Evolutionary conservation across 352 stramenopile species (phyloP).

Genomic region (Pythium periplocum): DNA sequence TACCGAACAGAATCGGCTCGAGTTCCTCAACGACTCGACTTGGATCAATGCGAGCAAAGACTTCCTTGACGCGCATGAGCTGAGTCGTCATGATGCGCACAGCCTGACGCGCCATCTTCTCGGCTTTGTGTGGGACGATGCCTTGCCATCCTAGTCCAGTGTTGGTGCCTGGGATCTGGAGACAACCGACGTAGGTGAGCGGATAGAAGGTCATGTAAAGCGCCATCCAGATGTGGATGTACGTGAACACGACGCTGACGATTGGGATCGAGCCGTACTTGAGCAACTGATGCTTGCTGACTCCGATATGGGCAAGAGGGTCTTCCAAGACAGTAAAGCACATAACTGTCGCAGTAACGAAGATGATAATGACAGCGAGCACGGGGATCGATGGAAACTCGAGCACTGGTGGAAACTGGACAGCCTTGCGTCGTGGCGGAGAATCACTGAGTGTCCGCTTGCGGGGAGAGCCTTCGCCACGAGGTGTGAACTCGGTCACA

Average conservation of each 20-base stretch:
- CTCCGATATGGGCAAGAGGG: conserved; percentile 44
- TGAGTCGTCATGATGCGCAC: conserved; percentile 93
- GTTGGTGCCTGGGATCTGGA: conserved; percentile 84
- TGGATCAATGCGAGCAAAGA: conserved; percentile 90
- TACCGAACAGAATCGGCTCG: conserved; percentile 88
- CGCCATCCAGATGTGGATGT: conserved; percentile 94
- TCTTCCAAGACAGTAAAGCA: conserved; percentile 73
- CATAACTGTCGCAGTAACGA: conserved; percentile 44
- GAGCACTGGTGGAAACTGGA: conserved; percentile 77
- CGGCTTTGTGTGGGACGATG: conserved; percentile 95
- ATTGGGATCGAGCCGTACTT: conserved; percentile 82
- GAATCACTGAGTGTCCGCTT: conserved; percentile 15
- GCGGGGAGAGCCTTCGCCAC: conserved; percentile 10
- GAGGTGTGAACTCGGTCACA: conserved; percentile 67
- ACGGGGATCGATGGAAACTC: conserved; percentile 66
- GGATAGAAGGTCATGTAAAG: conserved; percentile 98
- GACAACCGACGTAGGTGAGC: conserved; percentile 88
- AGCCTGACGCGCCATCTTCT: conserved; percentile 93
- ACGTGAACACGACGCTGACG: conserved; percentile 90
- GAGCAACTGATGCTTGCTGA: conserved; percentile 60
- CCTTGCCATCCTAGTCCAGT: conserved; percentile 95
- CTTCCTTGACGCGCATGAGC: conserved; percentile 88
- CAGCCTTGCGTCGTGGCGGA: conserved; percentile 19
- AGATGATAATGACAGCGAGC: conserved; percentile 33
- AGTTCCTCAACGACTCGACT: conserved; percentile 86